These are phyloP conservation scores for Candida insectorum DNA, from an alignment of 805 yeast genomes.

Conservation along the genomic window DNA sequence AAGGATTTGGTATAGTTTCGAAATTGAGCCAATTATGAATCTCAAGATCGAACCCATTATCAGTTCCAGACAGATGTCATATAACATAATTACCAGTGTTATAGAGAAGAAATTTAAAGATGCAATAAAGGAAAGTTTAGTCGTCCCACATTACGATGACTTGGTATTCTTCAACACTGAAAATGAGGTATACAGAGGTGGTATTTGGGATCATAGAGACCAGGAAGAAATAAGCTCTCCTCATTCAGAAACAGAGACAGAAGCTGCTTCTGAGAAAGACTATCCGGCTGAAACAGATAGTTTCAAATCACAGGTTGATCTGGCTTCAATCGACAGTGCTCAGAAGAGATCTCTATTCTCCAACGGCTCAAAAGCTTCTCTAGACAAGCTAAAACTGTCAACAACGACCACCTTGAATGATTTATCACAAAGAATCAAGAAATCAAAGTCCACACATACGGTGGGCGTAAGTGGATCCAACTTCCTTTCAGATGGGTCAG, in stretches of 20 bases:
- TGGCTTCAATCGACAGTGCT: too few species aligned
- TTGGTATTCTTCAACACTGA: constrained; percentile 64
- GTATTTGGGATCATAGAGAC: constrained; percentile 70
- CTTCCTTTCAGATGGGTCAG: constrained; percentile 25
- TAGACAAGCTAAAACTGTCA: background rate
- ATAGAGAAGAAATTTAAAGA: constrained; percentile 78
- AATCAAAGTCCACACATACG: constrained; percentile 20
- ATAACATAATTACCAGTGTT: constrained; percentile 72
- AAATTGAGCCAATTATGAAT: constrained; percentile 70
- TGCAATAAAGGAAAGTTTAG: constrained; percentile 74
- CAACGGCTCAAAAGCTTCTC: background rate
- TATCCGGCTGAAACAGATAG: constrained; percentile 3
- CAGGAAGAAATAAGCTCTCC: background rate
- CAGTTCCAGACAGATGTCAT: constrained; percentile 76
- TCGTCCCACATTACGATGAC: constrained; percentile 88
- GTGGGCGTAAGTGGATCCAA: constrained; percentile 21
- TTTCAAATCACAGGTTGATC: background rate
- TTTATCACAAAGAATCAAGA: constrained; percentile 22
- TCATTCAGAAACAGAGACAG: background rate
- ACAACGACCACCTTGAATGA: constrained; percentile 20
- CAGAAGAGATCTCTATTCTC: too few species aligned
- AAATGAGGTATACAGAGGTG: constrained; percentile 80
- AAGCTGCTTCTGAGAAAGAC: constrained; percentile 1
- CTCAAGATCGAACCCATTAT: constrained; percentile 87
- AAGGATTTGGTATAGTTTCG: constrained; percentile 88